Percentiles rank a stretch among this genome's conserved stretches.
phyloP scores from a whole-genome alignment of 306 rosid genomes.

The Datisca glomerata region DNA sequence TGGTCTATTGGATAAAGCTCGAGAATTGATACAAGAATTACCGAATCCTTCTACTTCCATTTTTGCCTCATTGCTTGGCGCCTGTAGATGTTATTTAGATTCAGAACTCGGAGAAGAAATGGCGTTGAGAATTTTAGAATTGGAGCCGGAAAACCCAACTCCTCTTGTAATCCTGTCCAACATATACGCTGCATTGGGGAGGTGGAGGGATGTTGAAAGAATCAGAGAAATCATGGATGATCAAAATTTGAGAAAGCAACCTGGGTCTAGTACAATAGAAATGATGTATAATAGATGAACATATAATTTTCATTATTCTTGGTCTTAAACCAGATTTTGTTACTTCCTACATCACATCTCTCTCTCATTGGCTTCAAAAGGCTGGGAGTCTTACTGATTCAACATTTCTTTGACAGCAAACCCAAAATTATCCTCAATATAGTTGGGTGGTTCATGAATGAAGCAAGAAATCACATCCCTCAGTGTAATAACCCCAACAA shows the following conservation, averaged over 20 bases:
- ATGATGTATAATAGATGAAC: conserved; percentile 23
- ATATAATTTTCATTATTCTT: conserved; percentile 12
- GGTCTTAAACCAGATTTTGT: conserved; percentile 12
- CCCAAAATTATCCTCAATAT: conserved; percentile 50
- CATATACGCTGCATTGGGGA: conserved; percentile 54
- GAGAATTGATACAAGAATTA: conserved; percentile 28
- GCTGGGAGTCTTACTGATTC: conserved; percentile 21
- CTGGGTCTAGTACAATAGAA: conserved; percentile 51
- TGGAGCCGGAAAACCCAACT: conserved; percentile 50
- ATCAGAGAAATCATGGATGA: conserved; percentile 33
- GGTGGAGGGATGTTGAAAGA: conserved; percentile 70
- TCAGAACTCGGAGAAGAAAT: conserved; percentile 47
- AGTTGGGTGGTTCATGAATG: conserved; percentile 60
- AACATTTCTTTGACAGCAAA: conserved; percentile 58
- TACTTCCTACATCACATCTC: conserved; percentile 8
- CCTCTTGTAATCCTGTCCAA: conserved; percentile 52
- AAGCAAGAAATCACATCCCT: conserved; percentile 93
- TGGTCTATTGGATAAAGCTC: conserved; percentile 45
- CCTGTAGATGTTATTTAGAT: conserved; percentile 39
- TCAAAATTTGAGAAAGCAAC: conserved; percentile 38
- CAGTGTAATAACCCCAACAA: conserved; percentile 65
- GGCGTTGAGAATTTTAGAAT: conserved; percentile 37
- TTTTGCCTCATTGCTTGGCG: conserved; percentile 64
- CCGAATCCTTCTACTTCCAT: conserved; percentile 43
- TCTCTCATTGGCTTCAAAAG: conserved; percentile 7